Conservation (phyloP, 345 rosid species). For the Triadica sebifera region DNA sequence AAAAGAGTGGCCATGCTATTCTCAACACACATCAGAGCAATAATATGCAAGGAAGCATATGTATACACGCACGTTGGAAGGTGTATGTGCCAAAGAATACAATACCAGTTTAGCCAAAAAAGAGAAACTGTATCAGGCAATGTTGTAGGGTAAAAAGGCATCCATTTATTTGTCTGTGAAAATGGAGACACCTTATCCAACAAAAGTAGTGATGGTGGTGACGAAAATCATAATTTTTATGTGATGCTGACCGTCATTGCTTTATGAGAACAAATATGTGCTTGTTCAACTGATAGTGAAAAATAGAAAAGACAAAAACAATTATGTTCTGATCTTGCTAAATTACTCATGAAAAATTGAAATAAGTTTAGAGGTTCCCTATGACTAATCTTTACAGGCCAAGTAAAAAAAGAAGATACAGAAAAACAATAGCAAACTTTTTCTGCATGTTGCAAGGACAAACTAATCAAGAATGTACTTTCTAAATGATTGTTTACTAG, state of each 20-base stretch:
- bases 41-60: background rate
- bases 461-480: background rate
- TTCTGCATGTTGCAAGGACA: background rate
- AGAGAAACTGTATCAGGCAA: too few species aligned
- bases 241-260: too few species aligned
- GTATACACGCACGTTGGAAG: background rate
- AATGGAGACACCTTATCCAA: too few species aligned
- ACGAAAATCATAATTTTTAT: too few species aligned
- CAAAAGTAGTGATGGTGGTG: too few species aligned
- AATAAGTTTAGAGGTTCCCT: background rate
- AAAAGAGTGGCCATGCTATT: background rate
- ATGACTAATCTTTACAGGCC: background rate
- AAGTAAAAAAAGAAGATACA: background rate
- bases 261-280: too few species aligned
- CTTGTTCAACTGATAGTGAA: too few species aligned
- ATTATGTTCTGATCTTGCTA: background rate
- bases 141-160: too few species aligned
- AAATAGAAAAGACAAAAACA: too few species aligned
- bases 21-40: background rate
- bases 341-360: background rate
- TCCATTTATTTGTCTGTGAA: too few species aligned
- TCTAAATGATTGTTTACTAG: background rate
- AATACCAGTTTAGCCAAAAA: background rate
- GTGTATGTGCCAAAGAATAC: background rate
- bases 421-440: background rate